Base-by-base conservation (phyloP, 2,329 filamentous ascomycete genomes). In the Penicillium paneum region DNA sequence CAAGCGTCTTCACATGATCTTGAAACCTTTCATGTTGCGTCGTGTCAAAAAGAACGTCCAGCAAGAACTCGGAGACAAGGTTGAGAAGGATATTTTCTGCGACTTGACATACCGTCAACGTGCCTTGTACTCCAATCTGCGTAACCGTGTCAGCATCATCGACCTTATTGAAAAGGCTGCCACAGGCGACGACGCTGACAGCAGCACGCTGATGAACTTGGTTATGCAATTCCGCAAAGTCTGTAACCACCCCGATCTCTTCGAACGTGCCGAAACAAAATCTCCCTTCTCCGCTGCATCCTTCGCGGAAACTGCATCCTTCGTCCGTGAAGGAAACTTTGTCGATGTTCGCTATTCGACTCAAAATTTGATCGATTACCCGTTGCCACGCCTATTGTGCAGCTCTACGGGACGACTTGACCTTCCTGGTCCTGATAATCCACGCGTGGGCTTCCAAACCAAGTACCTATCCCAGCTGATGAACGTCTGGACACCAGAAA, bases 191-290 rank as follows among this genome's bases (percentile, higher is more conserved):
- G 94, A 97, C 46, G 87, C 93, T 65, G 94, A 97, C 70, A 96
- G 90, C 34, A 92, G 93, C 38, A 97, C 93, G 1, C 77, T 99
- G 67, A 97, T 99, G 94, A 99, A 99, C 74, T 80, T 99, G 61
- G 94, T 99, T 60, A 99, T 99, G 94, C 94, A 99, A 76, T 99
- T 99, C 83, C 86, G 94, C 66, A 99, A 99, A 77, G 94, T 99
- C 54, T 99, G 94, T 78, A 99, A 99, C 69, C 94, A 99, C 71
- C 94, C 94, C 0, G 94, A 99, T 75, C 76, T 99, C 32, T 99
- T 99, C 64, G 92, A 99, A 74, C 88, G 94, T 42, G 92, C 93
- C 10, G 93, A 97, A 57, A 96, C 91, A 8, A 87, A 84, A 24
- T 96, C 92, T 8, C 91, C 94, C 0, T 87, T 93, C 66, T 88